Evolutionary conservation across 495 filamentous ascomycete species (phyloP), one percentile per base, ranked within the genome.

Genomic region (Glarea lozoyensis): DNA sequence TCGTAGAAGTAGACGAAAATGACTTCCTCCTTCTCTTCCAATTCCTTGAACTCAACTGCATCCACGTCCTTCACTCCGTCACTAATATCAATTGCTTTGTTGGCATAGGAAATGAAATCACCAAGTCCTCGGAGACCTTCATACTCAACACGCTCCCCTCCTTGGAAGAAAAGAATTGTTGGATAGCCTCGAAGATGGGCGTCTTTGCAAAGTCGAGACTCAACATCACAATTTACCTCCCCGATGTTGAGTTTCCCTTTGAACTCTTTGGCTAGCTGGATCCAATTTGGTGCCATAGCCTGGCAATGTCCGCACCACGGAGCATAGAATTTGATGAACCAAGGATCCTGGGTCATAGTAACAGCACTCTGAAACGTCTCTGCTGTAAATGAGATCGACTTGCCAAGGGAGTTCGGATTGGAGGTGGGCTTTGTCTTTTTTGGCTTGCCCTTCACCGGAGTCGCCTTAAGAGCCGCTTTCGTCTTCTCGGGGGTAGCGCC

Each of bases 301-400:
- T 95, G 83, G 60, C 92, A 98, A 61, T 98, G 92, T 44, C 76
- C 76, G 59, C 92, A 98, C 92, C 92, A 97, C 1, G 92, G 92
- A 19, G 86, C 89, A 60, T 95, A 97, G 60, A 98, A 97, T 59
- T 98, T 97, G 63, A 98, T 79, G 55, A 98, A 95, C 92, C 92
- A 98, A 12, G 88, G 82, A 34, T 97, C 88, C 33, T 83, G 78
- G 0, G 88, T 86, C 56, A 79, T 83, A 3, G 87, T 94, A 18
- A 98, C 89, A 21, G 78, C 65, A 40, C 75, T 81, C 58, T 90
- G 82, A 68, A 98, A 98, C 47, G 67, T 82, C 57, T 97, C 90
- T 17, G 84, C 80, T 15, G 79, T 83, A 15, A 98, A 75, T 9
- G 81, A 65, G 10, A 84, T 67, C 11, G 87, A 93, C 5, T 68